A percentile compares a stretch with the other conserved stretches of the same genome.
phyloP scores from a whole-genome alignment of 2,329 filamentous ascomycete species.

The Pestalotiopsis sp. region DNA sequence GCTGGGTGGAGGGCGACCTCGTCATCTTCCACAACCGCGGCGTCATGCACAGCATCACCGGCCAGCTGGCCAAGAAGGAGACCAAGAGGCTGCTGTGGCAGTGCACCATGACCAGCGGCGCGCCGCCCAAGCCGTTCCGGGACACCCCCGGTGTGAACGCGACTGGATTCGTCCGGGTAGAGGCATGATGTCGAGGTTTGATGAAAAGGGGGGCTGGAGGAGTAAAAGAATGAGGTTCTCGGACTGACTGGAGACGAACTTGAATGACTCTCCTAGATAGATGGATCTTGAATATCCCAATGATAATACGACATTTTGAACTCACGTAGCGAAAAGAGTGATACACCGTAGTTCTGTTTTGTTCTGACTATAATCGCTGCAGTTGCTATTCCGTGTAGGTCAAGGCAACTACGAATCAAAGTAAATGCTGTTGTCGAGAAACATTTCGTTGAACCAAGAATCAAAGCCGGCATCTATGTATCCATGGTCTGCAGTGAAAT shows the following conservation, averaged over 20 bases:
- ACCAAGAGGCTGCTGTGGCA: background rate
- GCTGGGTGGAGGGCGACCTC: slow-evolving; percentile 1
- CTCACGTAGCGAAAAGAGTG: background rate
- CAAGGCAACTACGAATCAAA: background rate
- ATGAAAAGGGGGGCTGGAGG: background rate
- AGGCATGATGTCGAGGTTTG: background rate
- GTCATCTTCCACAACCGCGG: slow-evolving; percentile 7
- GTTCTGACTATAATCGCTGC: no score
- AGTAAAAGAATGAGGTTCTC: background rate
- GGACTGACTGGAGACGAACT: background rate
- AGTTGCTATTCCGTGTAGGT: background rate
- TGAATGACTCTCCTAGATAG: background rate
- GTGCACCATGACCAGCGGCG: background rate
- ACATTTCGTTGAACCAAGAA: slow-evolving; percentile 6
- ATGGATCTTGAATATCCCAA: background rate
- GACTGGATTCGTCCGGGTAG: background rate
- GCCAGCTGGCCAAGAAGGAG: background rate
- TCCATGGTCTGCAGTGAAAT: background rate
- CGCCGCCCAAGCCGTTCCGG: background rate
- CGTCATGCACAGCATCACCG: slow-evolving; percentile 4
- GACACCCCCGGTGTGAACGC: background rate
- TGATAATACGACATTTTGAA: background rate
- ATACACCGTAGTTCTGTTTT: background rate
- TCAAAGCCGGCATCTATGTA: background rate
- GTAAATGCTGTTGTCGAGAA: background rate